phyloP scores from a whole-genome alignment of 768 basidiomycete genomes.

The Coprinopsis cinerea region DNA sequence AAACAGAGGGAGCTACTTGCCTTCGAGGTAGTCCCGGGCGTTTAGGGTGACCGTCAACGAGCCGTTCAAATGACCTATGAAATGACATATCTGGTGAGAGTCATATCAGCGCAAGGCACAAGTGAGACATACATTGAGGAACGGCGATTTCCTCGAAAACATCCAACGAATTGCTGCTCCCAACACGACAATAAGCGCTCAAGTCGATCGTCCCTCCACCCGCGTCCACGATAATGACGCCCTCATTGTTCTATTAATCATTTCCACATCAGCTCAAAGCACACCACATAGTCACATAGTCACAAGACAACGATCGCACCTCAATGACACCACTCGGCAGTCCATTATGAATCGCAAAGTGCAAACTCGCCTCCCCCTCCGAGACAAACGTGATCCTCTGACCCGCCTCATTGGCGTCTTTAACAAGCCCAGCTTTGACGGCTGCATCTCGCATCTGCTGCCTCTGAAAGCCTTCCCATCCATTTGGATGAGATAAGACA shows the following conservation, averaged over 20 bases:
- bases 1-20: slow-evolving; percentile 19
- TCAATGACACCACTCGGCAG: slow-evolving; percentile 29
- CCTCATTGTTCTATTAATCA: slow-evolving; percentile 31
- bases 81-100: neutral
- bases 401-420: slow-evolving; percentile 22
- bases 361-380: slow-evolving; percentile 54
- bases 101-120: neutral
- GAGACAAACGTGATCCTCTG: slow-evolving; percentile 46
- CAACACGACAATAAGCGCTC: slow-evolving; percentile 33
- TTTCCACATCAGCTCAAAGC: neutral
- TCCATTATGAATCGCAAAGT: slow-evolving; percentile 45
- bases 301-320: no score
- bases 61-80: slow-evolving; percentile 36
- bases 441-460: slow-evolving; percentile 1
- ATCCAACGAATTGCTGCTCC: slow-evolving; percentile 13
- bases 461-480: slow-evolving; percentile 9
- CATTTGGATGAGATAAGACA: slow-evolving; percentile 38
- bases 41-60: slow-evolving; percentile 38
- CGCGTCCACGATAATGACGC: slow-evolving; percentile 49
- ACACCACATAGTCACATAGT: no score
- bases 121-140: slow-evolving; percentile 26
- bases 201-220: slow-evolving; percentile 58
- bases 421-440: slow-evolving; percentile 1
- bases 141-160: slow-evolving; percentile 39
- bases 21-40: slow-evolving; percentile 27